Base-by-base conservation (phyloP, 2,329 filamentous ascomycete genomes). In the Venturia pyrina region DNA sequence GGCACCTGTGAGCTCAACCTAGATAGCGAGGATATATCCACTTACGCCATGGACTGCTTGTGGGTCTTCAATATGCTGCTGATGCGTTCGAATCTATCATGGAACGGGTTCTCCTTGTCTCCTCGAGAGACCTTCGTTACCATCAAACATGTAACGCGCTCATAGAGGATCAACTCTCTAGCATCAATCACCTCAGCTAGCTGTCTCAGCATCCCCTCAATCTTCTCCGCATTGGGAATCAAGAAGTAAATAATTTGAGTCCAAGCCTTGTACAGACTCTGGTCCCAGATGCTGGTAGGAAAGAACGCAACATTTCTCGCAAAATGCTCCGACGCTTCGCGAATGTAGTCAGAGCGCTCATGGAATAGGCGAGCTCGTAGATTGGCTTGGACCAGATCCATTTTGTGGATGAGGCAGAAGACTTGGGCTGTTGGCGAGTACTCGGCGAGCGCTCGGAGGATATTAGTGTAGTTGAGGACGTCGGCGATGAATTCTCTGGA, bases 21-120 rank as follows among this genome's bases (percentile, higher is more conserved):
- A 59, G 67, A 81, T 79, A 34, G 76, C 11, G 77, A 41, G 76
- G 0, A 53, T 32, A 53, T 53, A 21, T 17, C 15, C 11, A 15
- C 48, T 53, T 17, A 79, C 73, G 81, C 80, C 75, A 84, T 82
- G 62, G 78, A 86, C 79, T 98, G 93, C 81, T 98, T 99, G 81
- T 98, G 97, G 67, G 93, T 93, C 80, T 99, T 99, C 78, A 99
- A 89, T 73, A 99, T 97, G 76, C 96, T 98, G 68, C 89, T 95
- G 73, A 99, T 90, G 70, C 90, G 89, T 81, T 99, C 95, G 72
- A 96, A 92, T 2, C 95, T 89, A 77, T 99, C 95, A 63, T 89
- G 89, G 68, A 91, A 96, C 0, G 95, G 93, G 75, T 99, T 99
- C 63, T 85, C 78, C 44, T 84, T 82, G 57, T 92, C 92, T 21